Evolutionary conservation across 306 rosid genomes (phyloP).

Genomic region (Ziziphus jujuba): DNA sequence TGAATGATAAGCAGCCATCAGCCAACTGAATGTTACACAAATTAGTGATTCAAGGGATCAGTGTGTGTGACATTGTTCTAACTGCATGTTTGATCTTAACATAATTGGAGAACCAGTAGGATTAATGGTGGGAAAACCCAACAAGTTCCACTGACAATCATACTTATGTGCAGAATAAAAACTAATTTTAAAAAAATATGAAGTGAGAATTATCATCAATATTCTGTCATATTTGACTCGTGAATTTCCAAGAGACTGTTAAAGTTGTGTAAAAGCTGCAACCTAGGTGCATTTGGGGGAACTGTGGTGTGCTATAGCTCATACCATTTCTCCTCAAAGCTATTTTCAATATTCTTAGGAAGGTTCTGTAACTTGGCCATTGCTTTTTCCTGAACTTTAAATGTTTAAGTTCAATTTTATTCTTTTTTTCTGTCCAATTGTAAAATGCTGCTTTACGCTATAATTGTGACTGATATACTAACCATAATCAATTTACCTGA

Average conservation of each 20-base stretch:
- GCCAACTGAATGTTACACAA: constrained; percentile 1
- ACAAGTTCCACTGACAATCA: background rate
- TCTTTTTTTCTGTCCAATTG: no score
- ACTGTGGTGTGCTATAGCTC: no score
- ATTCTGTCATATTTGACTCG: background rate
- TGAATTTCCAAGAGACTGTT: background rate
- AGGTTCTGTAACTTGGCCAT: background rate
- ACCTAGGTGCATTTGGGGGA: background rate
- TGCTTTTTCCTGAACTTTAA: background rate
- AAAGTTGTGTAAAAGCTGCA: background rate
- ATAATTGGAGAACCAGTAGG: background rate
- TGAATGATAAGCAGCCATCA: background rate
- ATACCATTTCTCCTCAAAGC: background rate
- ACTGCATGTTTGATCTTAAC: background rate
- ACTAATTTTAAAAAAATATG: no score
- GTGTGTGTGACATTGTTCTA: background rate
- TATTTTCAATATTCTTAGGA: background rate
- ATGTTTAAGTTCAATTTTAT: background rate
- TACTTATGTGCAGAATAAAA: no score
- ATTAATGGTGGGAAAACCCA: background rate
- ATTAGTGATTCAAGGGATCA: background rate
- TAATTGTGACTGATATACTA: no score
- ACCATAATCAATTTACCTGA: background rate
- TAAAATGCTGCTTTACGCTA: background rate
- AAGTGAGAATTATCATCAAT: background rate